These are phyloP conservation scores for Pyrenula massariospora DNA, from an alignment of 495 filamentous ascomycete genomes.

Conservation along the genomic window DNA sequence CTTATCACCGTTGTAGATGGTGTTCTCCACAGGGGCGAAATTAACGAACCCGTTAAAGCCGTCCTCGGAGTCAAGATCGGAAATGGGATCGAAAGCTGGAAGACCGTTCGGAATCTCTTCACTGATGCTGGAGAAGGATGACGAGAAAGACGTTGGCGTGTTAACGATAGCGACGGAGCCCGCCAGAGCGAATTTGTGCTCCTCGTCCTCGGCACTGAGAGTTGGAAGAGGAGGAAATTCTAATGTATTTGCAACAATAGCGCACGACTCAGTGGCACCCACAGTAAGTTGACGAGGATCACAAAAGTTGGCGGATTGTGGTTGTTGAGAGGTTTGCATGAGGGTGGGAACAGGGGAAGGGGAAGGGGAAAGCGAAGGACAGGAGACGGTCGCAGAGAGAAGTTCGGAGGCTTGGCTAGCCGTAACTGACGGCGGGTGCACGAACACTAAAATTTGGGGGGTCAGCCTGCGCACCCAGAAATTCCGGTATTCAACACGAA, in stretches of 20 bases:
- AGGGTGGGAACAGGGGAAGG: constrained; percentile 62
- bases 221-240: constrained; percentile 62
- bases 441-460: too few relatives aligned
- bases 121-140: constrained; percentile 31
- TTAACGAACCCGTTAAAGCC: constrained; percentile 73
- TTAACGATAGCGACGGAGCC: constrained; percentile 49
- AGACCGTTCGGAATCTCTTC: constrained; percentile 48
- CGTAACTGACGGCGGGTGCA: constrained; percentile 60
- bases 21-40: constrained; percentile 48
- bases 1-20: constrained; percentile 60
- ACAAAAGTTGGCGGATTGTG: constrained; percentile 68
- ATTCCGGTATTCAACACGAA: neutral
- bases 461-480: neutral
- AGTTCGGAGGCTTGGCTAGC: constrained; percentile 57
- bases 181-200: constrained; percentile 60
- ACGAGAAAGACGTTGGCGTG: constrained; percentile 34
- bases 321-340: constrained; percentile 51
- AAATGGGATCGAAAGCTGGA: constrained; percentile 71
- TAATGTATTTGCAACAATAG: constrained; percentile 34
- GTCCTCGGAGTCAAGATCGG: constrained; percentile 87
- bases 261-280: constrained; percentile 32
- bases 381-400: constrained; percentile 52
- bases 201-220: constrained; percentile 64
- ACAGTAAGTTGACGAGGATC: constrained; percentile 89
- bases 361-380: constrained; percentile 59